Base-by-base conservation (phyloP, 1,284 basidiomycete genomes). In the Paramarasmius palmivorus region DNA sequence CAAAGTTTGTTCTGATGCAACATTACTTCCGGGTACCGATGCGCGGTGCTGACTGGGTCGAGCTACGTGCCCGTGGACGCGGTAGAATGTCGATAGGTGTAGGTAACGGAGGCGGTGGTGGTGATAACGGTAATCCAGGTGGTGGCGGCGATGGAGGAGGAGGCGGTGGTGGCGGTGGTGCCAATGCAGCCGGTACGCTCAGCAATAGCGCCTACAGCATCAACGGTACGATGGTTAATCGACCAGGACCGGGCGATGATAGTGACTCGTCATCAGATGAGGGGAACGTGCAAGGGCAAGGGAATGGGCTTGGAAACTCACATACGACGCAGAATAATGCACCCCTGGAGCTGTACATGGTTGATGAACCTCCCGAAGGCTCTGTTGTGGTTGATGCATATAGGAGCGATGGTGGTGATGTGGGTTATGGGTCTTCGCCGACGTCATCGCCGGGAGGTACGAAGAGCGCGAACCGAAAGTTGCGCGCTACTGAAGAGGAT, bases 21-120 rank as follows among this genome's bases (percentile, higher is more conserved):
- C 87, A 89, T 65, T 89, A 89, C 65, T 88, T 89, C 65, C 73
- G 77, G 14, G 84, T 88, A 0, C 86, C 87, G 7, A 70, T 83
- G 53, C 49, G 46, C 3, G 61, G 59, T 36, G 50, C 47, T 14
- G 29, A 45, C n/a, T 56, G 55, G 55, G 42, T 56, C 36, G 55
- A 52, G 26, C 46, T 56, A 19, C 41, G 48, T 9, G 40, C 45
- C 17, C 37, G 44, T 10, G 50, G 55, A 17, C 48, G 36, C 20
- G 34, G 32, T 23, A 34, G 39, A 35, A n/a, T n/a, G n/a, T n/a
- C n/a, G n/a, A n/a, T n/a, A n/a, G n/a, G n/a, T n/a, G n/a, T n/a
- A n/a, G 65, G 14, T 63, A 68, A 36, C 58, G 54, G 15, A 66
- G 69, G 50, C 69, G 67, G 37, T 32, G 36, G 22, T 20, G 20